These are phyloP conservation scores for Artemisia tridentata DNA, from an alignment of 129 eudicot species.

Conservation along the genomic window DNA sequence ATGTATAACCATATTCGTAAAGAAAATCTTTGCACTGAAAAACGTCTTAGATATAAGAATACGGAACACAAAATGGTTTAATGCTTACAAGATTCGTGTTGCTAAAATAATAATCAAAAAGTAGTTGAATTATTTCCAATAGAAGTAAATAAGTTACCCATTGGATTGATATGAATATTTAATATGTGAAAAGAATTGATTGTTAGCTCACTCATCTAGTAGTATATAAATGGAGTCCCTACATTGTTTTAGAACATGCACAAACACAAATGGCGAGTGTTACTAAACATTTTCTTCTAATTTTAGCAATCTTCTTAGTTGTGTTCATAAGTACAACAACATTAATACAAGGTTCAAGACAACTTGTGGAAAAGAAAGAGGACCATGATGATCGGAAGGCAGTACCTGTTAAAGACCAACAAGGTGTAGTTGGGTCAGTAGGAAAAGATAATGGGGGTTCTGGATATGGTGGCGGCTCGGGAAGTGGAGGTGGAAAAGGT, in stretches of 20 bases:
- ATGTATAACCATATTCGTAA: neutral
- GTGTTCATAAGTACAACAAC: conserved; percentile 12
- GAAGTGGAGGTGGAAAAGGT: neutral
- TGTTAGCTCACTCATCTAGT: conserved; percentile 10
- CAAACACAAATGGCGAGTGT: conserved; percentile 24
- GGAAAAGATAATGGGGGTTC: conserved; percentile 5
- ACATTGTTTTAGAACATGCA: conserved; percentile 26
- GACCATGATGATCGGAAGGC: neutral
- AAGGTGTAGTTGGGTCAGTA: conserved; percentile 3
- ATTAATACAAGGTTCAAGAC: conserved; percentile 25
- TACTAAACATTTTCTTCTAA: conserved; percentile 15
- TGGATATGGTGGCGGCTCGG: too few species aligned
- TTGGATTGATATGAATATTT: conserved; percentile 8
- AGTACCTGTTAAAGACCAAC: conserved; percentile 2
- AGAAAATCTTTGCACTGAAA: neutral
- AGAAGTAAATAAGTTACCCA: conserved; percentile 18
- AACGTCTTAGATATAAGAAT: neutral
- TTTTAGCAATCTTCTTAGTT: conserved; percentile 25
- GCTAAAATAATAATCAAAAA: neutral
- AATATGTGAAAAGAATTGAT: conserved; percentile 9
- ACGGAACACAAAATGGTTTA: neutral
- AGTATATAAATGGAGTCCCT: conserved; percentile 25
- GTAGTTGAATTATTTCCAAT: conserved; percentile 12
- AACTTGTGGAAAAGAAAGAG: conserved; percentile 7
- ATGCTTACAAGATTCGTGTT: conserved; percentile 14